Conservation (phyloP, 83 land plant genomes). For the Diphasiastrum complanatum region DNA sequence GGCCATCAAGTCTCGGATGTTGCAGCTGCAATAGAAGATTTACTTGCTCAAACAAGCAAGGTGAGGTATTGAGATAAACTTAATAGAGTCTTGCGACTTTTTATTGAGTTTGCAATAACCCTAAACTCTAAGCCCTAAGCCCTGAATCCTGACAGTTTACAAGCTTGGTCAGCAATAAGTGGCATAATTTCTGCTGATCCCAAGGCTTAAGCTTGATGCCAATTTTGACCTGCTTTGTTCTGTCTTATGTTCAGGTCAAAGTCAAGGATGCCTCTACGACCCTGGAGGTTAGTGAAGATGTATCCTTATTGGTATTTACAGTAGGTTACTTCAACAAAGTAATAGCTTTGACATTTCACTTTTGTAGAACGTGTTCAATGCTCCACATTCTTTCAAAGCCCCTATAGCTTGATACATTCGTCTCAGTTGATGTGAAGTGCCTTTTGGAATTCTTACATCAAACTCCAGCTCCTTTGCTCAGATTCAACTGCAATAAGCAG, state of each 20-base stretch:
- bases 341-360: background rate
- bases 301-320: constrained; percentile 34
- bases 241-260: constrained; percentile 33
- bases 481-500: too few relatives aligned
- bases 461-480: too few relatives aligned
- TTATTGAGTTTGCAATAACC: too few relatives aligned
- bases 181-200: too few relatives aligned
- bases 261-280: constrained; percentile 25
- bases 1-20: constrained; percentile 42
- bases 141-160: too few relatives aligned
- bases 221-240: background rate
- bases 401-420: too few relatives aligned
- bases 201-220: background rate
- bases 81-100: background rate
- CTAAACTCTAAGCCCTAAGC: too few relatives aligned
- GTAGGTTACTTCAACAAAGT: background rate
- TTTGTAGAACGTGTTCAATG: constrained; percentile 2
- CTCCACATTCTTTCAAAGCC: constrained; percentile 24
- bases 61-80: constrained; percentile 20
- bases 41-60: constrained; percentile 56
- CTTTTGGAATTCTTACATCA: too few relatives aligned
- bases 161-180: too few relatives aligned
- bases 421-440: too few relatives aligned
- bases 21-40: constrained; percentile 60
- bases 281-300: constrained; percentile 27